Base-by-base conservation (phyloP, 257 asterid genomes). In the Thymus quinquecostatus region DNA sequence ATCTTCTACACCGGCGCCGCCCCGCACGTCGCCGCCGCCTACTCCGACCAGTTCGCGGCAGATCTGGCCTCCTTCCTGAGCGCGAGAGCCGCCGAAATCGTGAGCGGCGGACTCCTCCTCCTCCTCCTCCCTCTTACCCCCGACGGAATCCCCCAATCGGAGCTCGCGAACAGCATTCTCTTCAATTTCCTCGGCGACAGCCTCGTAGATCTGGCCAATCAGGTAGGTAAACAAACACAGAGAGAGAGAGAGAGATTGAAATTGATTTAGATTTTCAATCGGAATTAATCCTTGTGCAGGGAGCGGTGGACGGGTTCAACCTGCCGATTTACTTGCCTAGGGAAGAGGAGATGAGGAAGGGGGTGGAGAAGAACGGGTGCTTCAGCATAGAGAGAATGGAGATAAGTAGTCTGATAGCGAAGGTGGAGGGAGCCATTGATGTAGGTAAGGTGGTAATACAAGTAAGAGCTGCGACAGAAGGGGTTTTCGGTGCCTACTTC, bases 131-230 rank as follows among this genome's bases (percentile, higher is more conserved):
- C 68, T 49, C 4, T 55, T 48, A 2, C 38, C 38, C 6, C 2
- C 29, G 7, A 38, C 62, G 71, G 48, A 49, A 2, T 40, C 69
- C 12, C 48, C 2, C 75, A 74, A 2, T 68, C 68, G 41, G 41
- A 38, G 4, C 41, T 8, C 30, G 40, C 68, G 43, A 4, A 47
- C 41, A 3, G 54, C n/a, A 59, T 49, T 10, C 4, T 54, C 5
- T 43, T 68, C 74, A 47, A 51, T 6, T 47, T 61, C 6, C 33
- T 78, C 1, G 82, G 77, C 2, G 45, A 48, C 1, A 48, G 56
- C 60, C 85, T 83, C 38, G 43, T 77, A 67, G 85, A 77, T 6
- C 63, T 80, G 76, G 79, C 75, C 2, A 38, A 11, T 5, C 75
- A 77, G 81, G 85, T 54, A 1, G 41, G 6, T 4, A 38, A 5